phyloP scores from a whole-genome alignment of 768 basidiomycete genomes.

The Arthromyces matolae region DNA sequence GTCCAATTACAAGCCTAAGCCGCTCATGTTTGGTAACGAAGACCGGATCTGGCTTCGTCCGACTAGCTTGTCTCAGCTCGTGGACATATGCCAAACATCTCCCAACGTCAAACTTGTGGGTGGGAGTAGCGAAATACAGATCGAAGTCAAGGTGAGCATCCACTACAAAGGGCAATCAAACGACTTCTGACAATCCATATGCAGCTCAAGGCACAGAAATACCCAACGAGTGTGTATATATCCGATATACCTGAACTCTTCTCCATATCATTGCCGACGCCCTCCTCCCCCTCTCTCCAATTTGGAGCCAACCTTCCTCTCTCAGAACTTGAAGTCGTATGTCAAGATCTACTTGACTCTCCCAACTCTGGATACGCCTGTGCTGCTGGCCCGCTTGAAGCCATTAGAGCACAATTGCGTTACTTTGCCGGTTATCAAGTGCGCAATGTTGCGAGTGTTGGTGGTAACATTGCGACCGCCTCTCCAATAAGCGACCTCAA shows the following conservation, averaged over 20 bases:
- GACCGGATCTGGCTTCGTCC: constrained; percentile 14
- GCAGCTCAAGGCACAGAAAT: constrained; percentile 13
- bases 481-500: constrained; percentile 17
- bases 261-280: constrained; percentile 5
- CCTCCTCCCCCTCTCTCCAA: neutral
- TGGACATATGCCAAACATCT: constrained; percentile 5
- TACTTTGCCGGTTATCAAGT: constrained; percentile 16
- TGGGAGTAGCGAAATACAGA: constrained; percentile 16
- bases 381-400: constrained; percentile 13
- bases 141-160: constrained; percentile 13
- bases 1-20: constrained; percentile 7
- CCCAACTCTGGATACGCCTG: neutral
- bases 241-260: constrained; percentile 13
- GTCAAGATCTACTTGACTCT: constrained; percentile 4
- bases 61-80: constrained; percentile 10
- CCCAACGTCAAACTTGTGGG: constrained; percentile 12
- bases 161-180: neutral
- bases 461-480: constrained; percentile 15
- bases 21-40: constrained; percentile 11
- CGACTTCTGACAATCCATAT: neutral
- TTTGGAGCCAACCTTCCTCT: constrained; percentile 16
- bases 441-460: constrained; percentile 15
- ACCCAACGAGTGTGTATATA: constrained; percentile 14
- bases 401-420: constrained; percentile 11
- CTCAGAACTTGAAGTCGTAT: constrained; percentile 11